phyloP scores from a whole-genome alignment of 2,329 filamentous ascomycete species.

The Neofusicoccum cordaticola region DNA sequence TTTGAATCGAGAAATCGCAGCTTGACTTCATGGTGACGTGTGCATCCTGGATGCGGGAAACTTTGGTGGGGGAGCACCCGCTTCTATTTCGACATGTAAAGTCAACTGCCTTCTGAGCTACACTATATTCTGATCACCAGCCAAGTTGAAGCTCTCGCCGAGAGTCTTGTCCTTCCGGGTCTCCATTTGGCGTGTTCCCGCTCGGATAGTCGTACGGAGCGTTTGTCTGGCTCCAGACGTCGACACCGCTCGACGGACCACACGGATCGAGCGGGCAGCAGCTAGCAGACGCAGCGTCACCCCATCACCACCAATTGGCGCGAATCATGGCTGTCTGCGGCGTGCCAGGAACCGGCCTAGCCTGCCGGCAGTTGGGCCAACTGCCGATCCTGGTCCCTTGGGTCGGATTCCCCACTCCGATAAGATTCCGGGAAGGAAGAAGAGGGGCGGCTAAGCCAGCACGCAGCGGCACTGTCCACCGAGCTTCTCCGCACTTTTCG shows the following conservation, averaged over 20 bases:
- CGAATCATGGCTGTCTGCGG: not conserved
- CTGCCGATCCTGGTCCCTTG: constrained; percentile 6
- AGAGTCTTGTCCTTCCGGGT: too few relatives aligned
- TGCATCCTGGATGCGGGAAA: not conserved
- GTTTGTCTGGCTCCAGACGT: too few relatives aligned
- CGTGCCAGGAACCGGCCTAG: constrained; percentile 5
- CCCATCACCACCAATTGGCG: not conserved
- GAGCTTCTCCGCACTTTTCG: not conserved
- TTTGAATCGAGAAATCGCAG: not conserved
- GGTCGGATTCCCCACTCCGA: not conserved
- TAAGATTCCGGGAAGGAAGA: not conserved
- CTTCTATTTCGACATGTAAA: too few relatives aligned
- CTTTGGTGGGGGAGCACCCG: too few relatives aligned
- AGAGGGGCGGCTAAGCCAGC: not conserved
- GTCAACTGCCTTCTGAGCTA: too few relatives aligned
- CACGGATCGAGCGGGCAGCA: not conserved
- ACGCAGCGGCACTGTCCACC: not conserved
- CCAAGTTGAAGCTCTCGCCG: too few relatives aligned
- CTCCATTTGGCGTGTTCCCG: too few relatives aligned
- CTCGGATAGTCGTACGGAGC: too few relatives aligned
- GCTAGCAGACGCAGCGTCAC: not conserved
- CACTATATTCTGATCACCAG: too few relatives aligned
- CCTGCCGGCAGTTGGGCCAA: not conserved
- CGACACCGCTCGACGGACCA: not conserved
- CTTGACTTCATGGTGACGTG: not conserved